Evolutionary conservation across 306 rosid species (phyloP).

Genomic region (Pyrus bretschneideri): DNA sequence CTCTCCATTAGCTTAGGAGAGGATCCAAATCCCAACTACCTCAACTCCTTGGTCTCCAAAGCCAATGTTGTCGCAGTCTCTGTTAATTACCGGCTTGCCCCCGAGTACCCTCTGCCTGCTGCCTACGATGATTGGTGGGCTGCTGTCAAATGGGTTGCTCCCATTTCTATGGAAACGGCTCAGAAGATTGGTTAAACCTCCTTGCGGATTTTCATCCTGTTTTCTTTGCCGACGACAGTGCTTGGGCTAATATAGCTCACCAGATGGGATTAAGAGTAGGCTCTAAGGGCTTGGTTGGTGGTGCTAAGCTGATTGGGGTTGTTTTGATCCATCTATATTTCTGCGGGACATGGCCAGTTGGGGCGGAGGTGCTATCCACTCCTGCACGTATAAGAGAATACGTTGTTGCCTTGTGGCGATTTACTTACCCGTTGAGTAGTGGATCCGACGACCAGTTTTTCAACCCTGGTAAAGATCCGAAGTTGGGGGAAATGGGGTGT

Average conservation of each 20-base stretch:
- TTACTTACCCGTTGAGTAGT: not conserved
- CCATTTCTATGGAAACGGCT: conserved; percentile 16
- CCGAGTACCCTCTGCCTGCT: conserved; percentile 16
- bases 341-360: conserved; percentile 9
- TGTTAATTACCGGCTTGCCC: conserved; percentile 19
- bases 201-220: conserved; percentile 19
- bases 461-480: conserved; percentile 20
- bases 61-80: conserved; percentile 19
- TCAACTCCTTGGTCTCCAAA: not conserved
- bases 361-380: not conserved
- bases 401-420: not conserved
- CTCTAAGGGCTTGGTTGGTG: not conserved
- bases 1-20: too few relatives aligned
- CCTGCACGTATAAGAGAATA: not conserved
- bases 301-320: conserved; percentile 24
- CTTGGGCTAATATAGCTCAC: conserved; percentile 48
- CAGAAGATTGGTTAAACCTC: conserved; percentile 43
- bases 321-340: conserved; percentile 43
- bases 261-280: conserved; percentile 22
- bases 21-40: not conserved
- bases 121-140: conserved; percentile 47
- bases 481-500: not conserved
- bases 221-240: conserved; percentile 57
- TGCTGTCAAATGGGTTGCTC: conserved; percentile 37
- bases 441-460: conserved; percentile 15